Evolutionary conservation across 164 flowering plant genomes (phyloP).

Genomic region (Santalum album): DNA sequence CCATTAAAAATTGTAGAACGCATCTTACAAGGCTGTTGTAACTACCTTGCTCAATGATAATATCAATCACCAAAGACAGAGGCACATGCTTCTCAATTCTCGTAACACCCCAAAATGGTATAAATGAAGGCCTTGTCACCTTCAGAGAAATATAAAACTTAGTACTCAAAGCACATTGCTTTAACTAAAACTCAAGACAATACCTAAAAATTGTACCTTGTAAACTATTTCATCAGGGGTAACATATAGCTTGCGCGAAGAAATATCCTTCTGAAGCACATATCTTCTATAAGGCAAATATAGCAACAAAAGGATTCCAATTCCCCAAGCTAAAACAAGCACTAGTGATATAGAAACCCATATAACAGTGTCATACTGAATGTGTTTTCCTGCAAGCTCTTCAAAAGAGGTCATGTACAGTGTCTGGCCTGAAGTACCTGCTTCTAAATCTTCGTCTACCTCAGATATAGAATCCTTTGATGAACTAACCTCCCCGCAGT

Average conservation of each 20-base stretch:
- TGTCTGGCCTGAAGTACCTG: conserved; percentile 29
- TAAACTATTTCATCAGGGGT: conserved; percentile 60
- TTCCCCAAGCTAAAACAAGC: conserved; percentile 77
- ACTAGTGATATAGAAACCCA: conserved; percentile 65
- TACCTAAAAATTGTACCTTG: conserved; percentile 36
- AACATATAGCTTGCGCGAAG: conserved; percentile 61
- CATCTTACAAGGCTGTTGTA: not conserved
- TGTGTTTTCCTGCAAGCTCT: conserved; percentile 34
- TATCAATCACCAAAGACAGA: conserved; percentile 55
- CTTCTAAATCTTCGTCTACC: conserved; percentile 33
- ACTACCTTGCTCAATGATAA: conserved; percentile 83
- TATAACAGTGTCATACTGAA: conserved; percentile 58
- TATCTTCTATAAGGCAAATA: conserved; percentile 63
- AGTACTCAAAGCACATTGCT: not conserved
- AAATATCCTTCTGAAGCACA: conserved; percentile 51
- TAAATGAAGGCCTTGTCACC: conserved; percentile 65
- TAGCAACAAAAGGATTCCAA: conserved; percentile 64
- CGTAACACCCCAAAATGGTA: conserved; percentile 51
- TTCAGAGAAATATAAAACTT: conserved; percentile 13
- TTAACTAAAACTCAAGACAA: not conserved
- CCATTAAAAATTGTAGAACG: too few relatives aligned
- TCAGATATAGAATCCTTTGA: conserved; percentile 41
- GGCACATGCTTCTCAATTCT: conserved; percentile 56
- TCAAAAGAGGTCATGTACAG: conserved; percentile 63
- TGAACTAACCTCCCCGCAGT: conserved; percentile 30